A percentile compares a stretch with the other conserved stretches of the same genome.
These are phyloP conservation scores for Blastobotrys muscicola DNA, from an alignment of 805 yeast species.

Conservation along the genomic window DNA sequence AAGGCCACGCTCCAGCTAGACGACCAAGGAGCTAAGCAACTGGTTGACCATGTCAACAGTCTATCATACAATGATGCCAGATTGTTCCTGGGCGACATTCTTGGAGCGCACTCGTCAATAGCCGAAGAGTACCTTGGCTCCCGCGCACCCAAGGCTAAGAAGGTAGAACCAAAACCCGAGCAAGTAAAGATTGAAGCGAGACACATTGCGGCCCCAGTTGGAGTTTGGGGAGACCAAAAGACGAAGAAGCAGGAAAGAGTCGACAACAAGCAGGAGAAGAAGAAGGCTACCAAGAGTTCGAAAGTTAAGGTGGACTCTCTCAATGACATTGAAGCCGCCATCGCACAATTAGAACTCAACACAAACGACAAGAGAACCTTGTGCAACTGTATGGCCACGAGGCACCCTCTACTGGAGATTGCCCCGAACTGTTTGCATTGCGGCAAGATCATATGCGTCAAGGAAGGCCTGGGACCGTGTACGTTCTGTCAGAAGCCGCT, in stretches of 20 bases:
- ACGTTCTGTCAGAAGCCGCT: conserved; percentile 67
- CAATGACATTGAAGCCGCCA: conserved; percentile 56
- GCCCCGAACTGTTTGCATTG: conserved; percentile 93
- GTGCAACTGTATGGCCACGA: conserved; percentile 79
- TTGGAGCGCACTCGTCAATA: conserved; percentile 1
- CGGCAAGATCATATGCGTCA: conserved; percentile 85
- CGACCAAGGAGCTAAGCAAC: conserved; percentile 1
- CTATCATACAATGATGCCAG: background rate
- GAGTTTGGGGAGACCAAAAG: conserved; percentile 3
- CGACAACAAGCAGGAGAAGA: background rate
- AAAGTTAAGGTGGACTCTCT: conserved; percentile 39
- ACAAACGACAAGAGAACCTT: conserved; percentile 15
- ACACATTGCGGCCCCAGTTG: background rate
- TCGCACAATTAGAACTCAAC: conserved; percentile 41
- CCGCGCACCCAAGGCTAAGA: background rate
- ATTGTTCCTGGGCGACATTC: background rate
- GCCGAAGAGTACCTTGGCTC: background rate
- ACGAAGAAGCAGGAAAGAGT: background rate
- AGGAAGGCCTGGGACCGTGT: conserved; percentile 89
- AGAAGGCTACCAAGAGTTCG: conserved; percentile 4
- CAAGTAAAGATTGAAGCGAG: background rate
- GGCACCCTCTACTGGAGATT: conserved; percentile 79
- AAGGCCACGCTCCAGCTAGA: background rate
- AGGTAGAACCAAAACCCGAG: background rate
- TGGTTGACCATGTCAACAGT: conserved; percentile 2